These are phyloP conservation scores for Withania somnifera DNA, from an alignment of 305 asterid genomes.

Conservation along the genomic window DNA sequence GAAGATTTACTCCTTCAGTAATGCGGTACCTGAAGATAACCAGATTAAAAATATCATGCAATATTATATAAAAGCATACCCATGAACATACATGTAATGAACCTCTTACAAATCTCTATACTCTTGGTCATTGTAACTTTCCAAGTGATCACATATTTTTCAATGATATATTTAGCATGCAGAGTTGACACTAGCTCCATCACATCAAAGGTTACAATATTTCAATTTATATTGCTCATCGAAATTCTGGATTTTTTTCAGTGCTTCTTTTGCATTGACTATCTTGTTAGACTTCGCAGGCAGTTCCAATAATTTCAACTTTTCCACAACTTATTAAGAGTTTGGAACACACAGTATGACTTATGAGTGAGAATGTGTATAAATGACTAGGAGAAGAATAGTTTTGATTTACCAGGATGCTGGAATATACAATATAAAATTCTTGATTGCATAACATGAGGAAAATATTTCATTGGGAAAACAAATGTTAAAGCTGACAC, in stretches of 20 bases:
- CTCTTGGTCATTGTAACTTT: neutral
- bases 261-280: neutral
- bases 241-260: neutral
- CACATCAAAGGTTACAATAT: neutral
- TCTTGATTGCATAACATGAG: neutral
- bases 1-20: constrained; percentile 99
- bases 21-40: constrained; percentile 68
- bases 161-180: neutral
- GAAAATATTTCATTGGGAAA: neutral
- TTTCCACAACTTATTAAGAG: neutral
- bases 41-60: neutral
- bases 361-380: neutral
- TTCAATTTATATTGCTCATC: neutral
- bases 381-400: neutral
- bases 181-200: neutral
- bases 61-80: neutral
- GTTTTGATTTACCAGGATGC: neutral
- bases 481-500: neutral
- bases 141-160: neutral
- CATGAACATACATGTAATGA: neutral
- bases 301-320: neutral
- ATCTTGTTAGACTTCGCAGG: neutral
- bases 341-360: neutral
- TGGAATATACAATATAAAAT: neutral
- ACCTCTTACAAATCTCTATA: neutral